phyloP scores from a whole-genome alignment of 2,329 filamentous ascomycete genomes.

The Fusarium liriodendri region DNA sequence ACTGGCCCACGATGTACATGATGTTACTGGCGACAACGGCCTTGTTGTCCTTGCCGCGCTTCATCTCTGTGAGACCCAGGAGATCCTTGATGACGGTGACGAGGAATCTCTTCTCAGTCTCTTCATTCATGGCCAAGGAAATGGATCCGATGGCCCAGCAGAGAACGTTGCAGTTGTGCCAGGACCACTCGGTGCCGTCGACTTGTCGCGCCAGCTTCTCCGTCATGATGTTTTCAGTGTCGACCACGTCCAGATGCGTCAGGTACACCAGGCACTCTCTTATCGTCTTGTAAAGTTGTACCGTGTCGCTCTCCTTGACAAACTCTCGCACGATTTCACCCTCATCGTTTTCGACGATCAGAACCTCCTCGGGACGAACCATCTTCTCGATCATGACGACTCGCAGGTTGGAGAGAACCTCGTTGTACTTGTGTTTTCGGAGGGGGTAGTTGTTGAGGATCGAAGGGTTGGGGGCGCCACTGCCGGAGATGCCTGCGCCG shows the following conservation, averaged over 20 bases:
- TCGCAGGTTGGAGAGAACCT: constrained; percentile 91
- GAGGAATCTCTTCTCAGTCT: constrained; percentile 97
- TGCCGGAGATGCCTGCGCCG: constrained; percentile 76
- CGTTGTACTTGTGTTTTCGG: constrained; percentile 97
- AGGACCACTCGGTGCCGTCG: constrained; percentile 96
- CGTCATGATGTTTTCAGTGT: constrained; percentile 99
- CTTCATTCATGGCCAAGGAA: constrained; percentile 98
- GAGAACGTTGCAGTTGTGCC: constrained; percentile 99
- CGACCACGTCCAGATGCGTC: constrained; percentile 95
- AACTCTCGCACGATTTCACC: constrained; percentile 99
- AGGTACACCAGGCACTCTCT: constrained; percentile 96
- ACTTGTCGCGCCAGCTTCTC: constrained; percentile 97
- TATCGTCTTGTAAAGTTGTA: constrained; percentile 99
- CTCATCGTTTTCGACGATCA: constrained; percentile 99
- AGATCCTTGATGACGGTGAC: constrained; percentile 99
- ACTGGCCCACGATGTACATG: constrained; percentile 99
- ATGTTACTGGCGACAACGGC: constrained; percentile 99
- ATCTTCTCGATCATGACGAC: constrained; percentile 99
- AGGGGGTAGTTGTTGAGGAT: constrained; percentile 91
- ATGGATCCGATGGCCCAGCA: constrained; percentile 99
- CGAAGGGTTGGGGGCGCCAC: constrained; percentile 85
- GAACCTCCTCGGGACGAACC: constrained; percentile 96
- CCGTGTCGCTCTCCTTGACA: constrained; percentile 98
- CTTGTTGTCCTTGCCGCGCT: constrained; percentile 99
- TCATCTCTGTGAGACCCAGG: constrained; percentile 97